A percentile compares a stretch with the other conserved stretches of the same genome.
Conservation (phyloP, 805 yeast genomes). For the Candida palmyrensis region DNA sequence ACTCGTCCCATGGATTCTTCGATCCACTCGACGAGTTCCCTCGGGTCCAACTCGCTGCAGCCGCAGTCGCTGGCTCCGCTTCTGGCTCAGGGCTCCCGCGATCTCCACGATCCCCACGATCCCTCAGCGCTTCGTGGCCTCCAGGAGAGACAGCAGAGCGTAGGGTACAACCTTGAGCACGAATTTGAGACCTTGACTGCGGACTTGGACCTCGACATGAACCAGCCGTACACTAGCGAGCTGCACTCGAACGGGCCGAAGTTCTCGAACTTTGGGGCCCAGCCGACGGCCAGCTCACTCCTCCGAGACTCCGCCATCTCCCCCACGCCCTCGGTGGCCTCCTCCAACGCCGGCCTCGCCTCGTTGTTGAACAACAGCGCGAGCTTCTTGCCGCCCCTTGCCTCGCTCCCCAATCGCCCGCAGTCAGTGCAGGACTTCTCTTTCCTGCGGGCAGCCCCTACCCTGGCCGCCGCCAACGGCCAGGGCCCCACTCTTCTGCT, state of each 20-base stretch:
- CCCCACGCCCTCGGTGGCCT: slow-evolving; percentile 12
- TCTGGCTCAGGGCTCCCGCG: neutral
- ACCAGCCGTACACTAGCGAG: slow-evolving; percentile 6
- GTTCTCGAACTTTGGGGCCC: slow-evolving; percentile 9
- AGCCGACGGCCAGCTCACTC: slow-evolving; percentile 8
- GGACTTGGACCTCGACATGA: slow-evolving; percentile 42
- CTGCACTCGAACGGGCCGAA: slow-evolving; percentile 10
- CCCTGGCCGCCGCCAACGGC: slow-evolving; percentile 3
- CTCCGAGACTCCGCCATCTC: slow-evolving; percentile 17
- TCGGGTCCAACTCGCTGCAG: neutral
- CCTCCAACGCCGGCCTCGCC: slow-evolving; percentile 17
- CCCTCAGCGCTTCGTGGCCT: slow-evolving; percentile 2
- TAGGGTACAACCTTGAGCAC: slow-evolving; percentile 42
- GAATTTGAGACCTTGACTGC: slow-evolving; percentile 43
- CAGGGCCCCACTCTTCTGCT: slow-evolving; percentile 21
- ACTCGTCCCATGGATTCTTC: too few relatives aligned
- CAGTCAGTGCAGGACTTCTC: slow-evolving; percentile 38
- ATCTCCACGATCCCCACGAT: slow-evolving; percentile 2
- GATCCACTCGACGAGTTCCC: too few relatives aligned
- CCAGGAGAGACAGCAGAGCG: slow-evolving; percentile 35
- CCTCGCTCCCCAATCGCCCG: slow-evolving; percentile 34
- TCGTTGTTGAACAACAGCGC: slow-evolving; percentile 17
- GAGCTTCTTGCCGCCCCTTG: slow-evolving; percentile 21
- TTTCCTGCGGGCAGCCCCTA: slow-evolving; percentile 2
- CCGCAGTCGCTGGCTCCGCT: neutral